Conservation (phyloP, 2,329 filamentous ascomycete genomes). For the Colletotrichum tofieldiae region DNA sequence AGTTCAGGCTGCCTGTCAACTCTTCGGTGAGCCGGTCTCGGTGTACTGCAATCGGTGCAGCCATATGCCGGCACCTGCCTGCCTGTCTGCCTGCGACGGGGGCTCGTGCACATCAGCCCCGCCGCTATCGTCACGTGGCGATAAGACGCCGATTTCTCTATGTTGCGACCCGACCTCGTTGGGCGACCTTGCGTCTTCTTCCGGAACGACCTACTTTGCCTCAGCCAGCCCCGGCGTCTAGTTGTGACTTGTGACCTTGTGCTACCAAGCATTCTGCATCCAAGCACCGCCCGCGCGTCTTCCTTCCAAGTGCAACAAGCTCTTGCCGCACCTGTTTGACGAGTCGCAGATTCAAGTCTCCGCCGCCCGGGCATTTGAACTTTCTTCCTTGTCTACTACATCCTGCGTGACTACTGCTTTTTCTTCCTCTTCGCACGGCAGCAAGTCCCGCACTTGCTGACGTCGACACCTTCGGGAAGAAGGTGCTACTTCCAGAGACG, state of each 20-base stretch:
- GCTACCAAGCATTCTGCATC: slow-evolving; percentile 24
- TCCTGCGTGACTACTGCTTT: slow-evolving; percentile 29
- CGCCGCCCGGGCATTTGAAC: slow-evolving; percentile 24
- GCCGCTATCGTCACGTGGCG: slow-evolving; percentile 35
- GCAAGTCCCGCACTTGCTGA: slow-evolving; percentile 31
- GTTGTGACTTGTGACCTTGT: slow-evolving; percentile 27
- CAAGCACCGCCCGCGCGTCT: slow-evolving; percentile 27
- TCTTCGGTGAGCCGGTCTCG: slow-evolving; percentile 3
- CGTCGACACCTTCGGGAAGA: slow-evolving; percentile 26
- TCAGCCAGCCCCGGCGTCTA: slow-evolving; percentile 18
- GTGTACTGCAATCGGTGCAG: background rate
- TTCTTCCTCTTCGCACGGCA: slow-evolving; percentile 22
- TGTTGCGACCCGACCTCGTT: slow-evolving; percentile 38
- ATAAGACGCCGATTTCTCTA: slow-evolving; percentile 9
- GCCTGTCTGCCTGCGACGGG: background rate
- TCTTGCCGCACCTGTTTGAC: slow-evolving; percentile 32
- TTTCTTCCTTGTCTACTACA: slow-evolving; percentile 27
- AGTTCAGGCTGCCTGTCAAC: slow-evolving; percentile 1
- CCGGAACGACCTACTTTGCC: slow-evolving; percentile 6
- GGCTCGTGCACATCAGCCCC: background rate
- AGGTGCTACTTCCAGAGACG: slow-evolving; percentile 24
- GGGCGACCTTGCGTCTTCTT: slow-evolving; percentile 22
- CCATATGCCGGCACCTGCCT: slow-evolving; percentile 17
- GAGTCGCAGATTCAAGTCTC: slow-evolving; percentile 29
- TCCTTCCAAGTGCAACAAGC: slow-evolving; percentile 30